Conservation (phyloP, 2,329 filamentous ascomycete genomes). For the Fusarium odoratissimum region DNA sequence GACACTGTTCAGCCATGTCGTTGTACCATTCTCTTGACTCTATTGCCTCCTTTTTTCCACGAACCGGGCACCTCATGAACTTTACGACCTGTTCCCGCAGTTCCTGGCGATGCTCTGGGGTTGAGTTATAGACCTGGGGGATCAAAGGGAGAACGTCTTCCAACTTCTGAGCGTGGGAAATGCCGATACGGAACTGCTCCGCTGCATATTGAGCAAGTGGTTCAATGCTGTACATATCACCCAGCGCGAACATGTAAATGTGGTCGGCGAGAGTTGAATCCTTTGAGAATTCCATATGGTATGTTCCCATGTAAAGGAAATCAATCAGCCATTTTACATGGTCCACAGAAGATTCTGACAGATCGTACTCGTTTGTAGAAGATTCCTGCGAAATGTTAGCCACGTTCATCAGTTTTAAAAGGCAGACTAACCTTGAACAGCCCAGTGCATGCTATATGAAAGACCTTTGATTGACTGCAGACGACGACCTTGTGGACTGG, state of each 20-base stretch:
- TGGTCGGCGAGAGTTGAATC: not conserved
- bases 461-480: not conserved
- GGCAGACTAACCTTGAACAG: not conserved
- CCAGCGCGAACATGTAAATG: slow-evolving; percentile 3
- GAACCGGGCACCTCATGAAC: not conserved
- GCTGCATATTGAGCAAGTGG: not conserved
- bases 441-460: not conserved
- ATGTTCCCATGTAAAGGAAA: slow-evolving; percentile 2
- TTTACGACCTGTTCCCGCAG: not conserved
- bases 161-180: accelerated
- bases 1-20: not conserved
- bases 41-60: accelerated
- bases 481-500: not conserved
- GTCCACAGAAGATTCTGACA: not conserved
- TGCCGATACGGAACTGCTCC: not conserved
- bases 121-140: not conserved
- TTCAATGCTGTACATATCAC: slow-evolving; percentile 4
- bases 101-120: not conserved
- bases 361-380: not conserved
- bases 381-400: not conserved
- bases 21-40: not conserved
- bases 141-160: not conserved
- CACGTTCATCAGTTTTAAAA: too few species aligned
- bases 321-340: not conserved
- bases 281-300: not conserved